Base-by-base conservation (phyloP, 352 stramenopile species). In the Blastocystis sp. region DNA sequence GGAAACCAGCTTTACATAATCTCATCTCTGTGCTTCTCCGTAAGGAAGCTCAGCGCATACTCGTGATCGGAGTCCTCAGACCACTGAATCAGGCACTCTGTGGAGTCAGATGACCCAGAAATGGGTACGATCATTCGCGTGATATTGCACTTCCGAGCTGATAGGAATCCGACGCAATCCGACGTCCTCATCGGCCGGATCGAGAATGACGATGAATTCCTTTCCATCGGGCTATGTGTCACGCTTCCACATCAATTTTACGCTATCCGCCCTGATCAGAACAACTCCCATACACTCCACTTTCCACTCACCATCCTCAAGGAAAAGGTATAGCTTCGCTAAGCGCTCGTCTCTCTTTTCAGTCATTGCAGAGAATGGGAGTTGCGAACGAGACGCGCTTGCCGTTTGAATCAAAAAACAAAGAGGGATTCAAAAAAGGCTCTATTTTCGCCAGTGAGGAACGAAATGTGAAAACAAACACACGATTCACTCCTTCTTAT, bases 11-110 rank as follows among this genome's bases (percentile, higher is more conserved):
- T 41, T 76, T 11, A 76, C 66, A 52, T 59, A 52, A 84, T 56
- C 2, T 41, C 19, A 69, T 84, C 34, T 19, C 74, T 53, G 48
- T 84, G 66, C 21, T 84, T 56, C 48, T 11, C 40, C 2, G 60
- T 84, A 28, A 84, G 60, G 48, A 84, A 84, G n/a, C 74, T 84
- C 10, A 84, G 28, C 19, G 74, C 74, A 70, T 53, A 84, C 28
- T 84, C 74, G 23, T 69, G 74, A 69, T 67, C 34, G n/a, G 40
- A 38, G 21, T 84, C 74, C 14, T 84, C 74, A 53, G 74, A 67
- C 74, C 74, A 84, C 74, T 84, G 74, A 45, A 84, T 84, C 34
- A 84, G 74, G 66, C 74, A 84, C n/a, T 52, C 74, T 84, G 7
- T n/a, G 1, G 1, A 70, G 48, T 84, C 0, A 84, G 14, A 61